Evolutionary conservation across 495 filamentous ascomycete genomes (phyloP).

Genomic region (Diplogelasinospora grovesii): DNA sequence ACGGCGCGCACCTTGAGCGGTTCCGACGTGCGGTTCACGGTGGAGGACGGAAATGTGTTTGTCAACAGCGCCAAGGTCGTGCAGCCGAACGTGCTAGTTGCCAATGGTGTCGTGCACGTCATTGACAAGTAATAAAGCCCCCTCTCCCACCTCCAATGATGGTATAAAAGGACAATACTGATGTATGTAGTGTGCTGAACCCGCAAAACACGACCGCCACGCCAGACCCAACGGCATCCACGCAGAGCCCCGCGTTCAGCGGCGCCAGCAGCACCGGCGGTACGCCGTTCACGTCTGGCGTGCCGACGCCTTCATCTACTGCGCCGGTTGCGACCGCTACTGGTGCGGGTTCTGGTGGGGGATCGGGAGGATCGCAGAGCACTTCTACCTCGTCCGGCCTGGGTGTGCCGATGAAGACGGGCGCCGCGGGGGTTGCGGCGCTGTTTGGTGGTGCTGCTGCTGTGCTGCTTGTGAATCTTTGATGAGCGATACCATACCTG

Average conservation of each 20-base stretch:
- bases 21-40: slow-evolving; percentile 43
- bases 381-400: slow-evolving; percentile 3
- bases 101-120: slow-evolving; percentile 63
- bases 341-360: slow-evolving; percentile 7
- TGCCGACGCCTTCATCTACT: slow-evolving; percentile 26
- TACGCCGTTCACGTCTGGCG: slow-evolving; percentile 42
- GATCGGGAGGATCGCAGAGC: no score
- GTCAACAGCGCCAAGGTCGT: slow-evolving; percentile 34
- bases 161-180: no score
- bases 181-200: slow-evolving; percentile 57
- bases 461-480: no score
- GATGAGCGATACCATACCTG: no score
- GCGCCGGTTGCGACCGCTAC: slow-evolving; percentile 23
- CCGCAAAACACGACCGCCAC: slow-evolving; percentile 43
- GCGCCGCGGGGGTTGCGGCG: slow-evolving; percentile 26
- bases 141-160: not conserved
- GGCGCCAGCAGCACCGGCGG: slow-evolving; percentile 37
- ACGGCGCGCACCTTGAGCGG: slow-evolving; percentile 40
- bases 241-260: slow-evolving; percentile 45
- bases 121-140: slow-evolving; percentile 44
- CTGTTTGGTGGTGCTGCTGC: slow-evolving; percentile 33
- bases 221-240: slow-evolving; percentile 38
- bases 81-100: slow-evolving; percentile 50
- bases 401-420: slow-evolving; percentile 22
- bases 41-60: slow-evolving; percentile 35